Evolutionary conservation across 2,329 filamentous ascomycete species (phyloP).

Genomic region (Torrubiella hemipterigena): DNA sequence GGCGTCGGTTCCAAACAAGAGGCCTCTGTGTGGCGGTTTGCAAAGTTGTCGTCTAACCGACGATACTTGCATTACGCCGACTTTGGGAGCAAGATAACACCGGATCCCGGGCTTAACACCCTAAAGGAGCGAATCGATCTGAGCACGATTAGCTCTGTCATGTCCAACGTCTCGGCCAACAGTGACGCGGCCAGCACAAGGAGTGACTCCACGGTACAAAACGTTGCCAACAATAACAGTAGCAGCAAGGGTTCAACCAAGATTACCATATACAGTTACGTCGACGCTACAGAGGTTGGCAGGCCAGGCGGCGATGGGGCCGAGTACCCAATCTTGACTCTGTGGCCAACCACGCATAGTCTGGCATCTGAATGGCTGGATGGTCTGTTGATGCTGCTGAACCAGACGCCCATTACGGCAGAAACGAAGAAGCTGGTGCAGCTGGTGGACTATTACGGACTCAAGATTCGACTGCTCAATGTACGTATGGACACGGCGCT

Average conservation of each 20-base stretch:
- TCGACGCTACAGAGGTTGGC: conserved; percentile 25
- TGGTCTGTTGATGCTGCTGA: conserved; percentile 84
- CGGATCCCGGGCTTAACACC: conserved; percentile 59
- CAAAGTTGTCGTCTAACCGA: conserved; percentile 80
- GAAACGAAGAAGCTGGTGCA: conserved; percentile 86
- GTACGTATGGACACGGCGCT: conserved; percentile 72
- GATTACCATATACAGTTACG: conserved; percentile 80
- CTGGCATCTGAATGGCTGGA: conserved; percentile 95
- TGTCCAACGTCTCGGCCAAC: conserved; percentile 75
- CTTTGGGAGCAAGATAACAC: conserved; percentile 53
- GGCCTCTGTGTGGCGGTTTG: conserved; percentile 61
- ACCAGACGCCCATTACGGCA: conserved; percentile 91
- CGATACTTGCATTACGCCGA: conserved; percentile 83
- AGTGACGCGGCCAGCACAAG: conserved; percentile 33
- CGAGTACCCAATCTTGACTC: conserved; percentile 68
- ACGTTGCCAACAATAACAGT: too few species aligned
- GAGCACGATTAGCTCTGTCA: conserved; percentile 77
- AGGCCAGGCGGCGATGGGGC: conserved; percentile 21
- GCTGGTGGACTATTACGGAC: conserved; percentile 76
- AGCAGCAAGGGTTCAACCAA: conserved; percentile 53
- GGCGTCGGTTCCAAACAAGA: conserved; percentile 21
- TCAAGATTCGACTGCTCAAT: conserved; percentile 88
- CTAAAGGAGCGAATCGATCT: conserved; percentile 78
- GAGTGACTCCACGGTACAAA: conserved; percentile 29
- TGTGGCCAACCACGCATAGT: conserved; percentile 69